A percentile compares a stretch with the other conserved stretches of the same genome.
Evolutionary conservation across 2,329 filamentous ascomycete species (phyloP).

Genomic region (Coniochaeta hoffmannii): DNA sequence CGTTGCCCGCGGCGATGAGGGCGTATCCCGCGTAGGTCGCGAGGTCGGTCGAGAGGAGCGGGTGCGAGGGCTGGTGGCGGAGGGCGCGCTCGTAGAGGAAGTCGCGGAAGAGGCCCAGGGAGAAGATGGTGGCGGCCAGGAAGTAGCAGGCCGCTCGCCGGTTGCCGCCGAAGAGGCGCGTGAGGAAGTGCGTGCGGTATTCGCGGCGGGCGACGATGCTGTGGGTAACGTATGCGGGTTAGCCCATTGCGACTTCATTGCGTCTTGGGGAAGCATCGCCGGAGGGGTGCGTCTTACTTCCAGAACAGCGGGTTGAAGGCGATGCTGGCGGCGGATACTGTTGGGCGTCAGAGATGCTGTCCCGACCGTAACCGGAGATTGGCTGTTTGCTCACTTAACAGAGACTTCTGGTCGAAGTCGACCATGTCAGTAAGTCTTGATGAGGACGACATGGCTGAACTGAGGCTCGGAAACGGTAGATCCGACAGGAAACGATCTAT

Average conservation of each 20-base stretch:
- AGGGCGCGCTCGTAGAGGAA: slow-evolving; percentile 80
- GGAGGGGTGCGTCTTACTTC: slow-evolving; percentile 63
- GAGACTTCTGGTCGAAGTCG: slow-evolving; percentile 59
- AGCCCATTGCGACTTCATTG: slow-evolving; percentile 18
- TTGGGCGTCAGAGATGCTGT: slow-evolving; percentile 10
- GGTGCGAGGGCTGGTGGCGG: slow-evolving; percentile 65
- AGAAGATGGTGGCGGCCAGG: slow-evolving; percentile 85
- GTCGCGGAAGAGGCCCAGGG: slow-evolving; percentile 82
- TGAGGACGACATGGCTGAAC: neutral
- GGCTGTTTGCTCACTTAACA: slow-evolving; percentile 46
- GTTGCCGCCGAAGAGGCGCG: slow-evolving; percentile 75
- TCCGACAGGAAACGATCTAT: too few species aligned
- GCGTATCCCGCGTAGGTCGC: slow-evolving; percentile 59
- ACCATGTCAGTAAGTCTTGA: slow-evolving; percentile 34
- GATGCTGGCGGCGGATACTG: slow-evolving; percentile 76
- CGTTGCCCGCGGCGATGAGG: slow-evolving; percentile 69
- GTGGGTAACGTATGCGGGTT: slow-evolving; percentile 19
- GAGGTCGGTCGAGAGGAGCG: slow-evolving; percentile 55
- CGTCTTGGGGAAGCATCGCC: slow-evolving; percentile 3
- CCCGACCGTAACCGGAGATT: neutral
- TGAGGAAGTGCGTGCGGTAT: slow-evolving; percentile 85
- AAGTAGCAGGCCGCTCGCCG: slow-evolving; percentile 78
- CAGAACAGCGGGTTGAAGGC: slow-evolving; percentile 98
- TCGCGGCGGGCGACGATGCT: slow-evolving; percentile 85
- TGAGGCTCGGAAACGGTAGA: too few species aligned